Evolutionary conservation across 2,329 filamentous ascomycete species (phyloP), one percentile per base, ranked within the genome.

Genomic region (Talaromyces sp.): DNA sequence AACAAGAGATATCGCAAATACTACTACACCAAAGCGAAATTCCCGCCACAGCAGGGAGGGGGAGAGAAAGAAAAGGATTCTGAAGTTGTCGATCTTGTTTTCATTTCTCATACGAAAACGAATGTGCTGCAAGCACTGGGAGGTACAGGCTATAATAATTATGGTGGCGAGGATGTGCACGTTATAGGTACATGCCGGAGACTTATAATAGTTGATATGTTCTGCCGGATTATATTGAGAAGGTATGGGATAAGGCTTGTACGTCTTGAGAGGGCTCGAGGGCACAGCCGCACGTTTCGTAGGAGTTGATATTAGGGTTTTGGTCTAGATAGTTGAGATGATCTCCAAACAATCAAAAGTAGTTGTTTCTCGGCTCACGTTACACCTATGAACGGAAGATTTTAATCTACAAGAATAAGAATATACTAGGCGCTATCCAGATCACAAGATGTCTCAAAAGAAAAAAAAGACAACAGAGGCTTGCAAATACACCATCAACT

Each of bases 361-460:
- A 13, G 78, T 78, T 72, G 77, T 80, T 5, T 73, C 81, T 19
- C 71, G 79, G 2, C 77, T 81, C 65, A 68, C 29, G 10, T 54
- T 11, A 34, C 29, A 54, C 27, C n/a, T 22, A 29, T 13, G 29
- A 22, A 6, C 51, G 29, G n/a, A 34, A 56, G 2, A 34, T 58
- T n/a, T 31, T 47, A 51, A 65, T 65, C 40, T 65, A 56, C 64
- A 65, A 43, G 64, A 62, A 54, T 58, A 62, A 34, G 64, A 51
- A 63, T 54, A 58, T 56, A 63, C 51, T 27, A 59, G n/a, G 17
- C 51, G 40, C 36, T 49, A 47, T 34, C 36, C 31, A 63, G n/a
- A 22, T 56, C 49, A 54, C 38, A 63, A 61, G 49, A 47, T 34
- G 19, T 36, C 27, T 25, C 27, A 63, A 34, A 40, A 40, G 5